These are phyloP conservation scores for Cylindricascospora bacillispora DNA, from an alignment of 1,139 yeast species.

Conservation along the genomic window DNA sequence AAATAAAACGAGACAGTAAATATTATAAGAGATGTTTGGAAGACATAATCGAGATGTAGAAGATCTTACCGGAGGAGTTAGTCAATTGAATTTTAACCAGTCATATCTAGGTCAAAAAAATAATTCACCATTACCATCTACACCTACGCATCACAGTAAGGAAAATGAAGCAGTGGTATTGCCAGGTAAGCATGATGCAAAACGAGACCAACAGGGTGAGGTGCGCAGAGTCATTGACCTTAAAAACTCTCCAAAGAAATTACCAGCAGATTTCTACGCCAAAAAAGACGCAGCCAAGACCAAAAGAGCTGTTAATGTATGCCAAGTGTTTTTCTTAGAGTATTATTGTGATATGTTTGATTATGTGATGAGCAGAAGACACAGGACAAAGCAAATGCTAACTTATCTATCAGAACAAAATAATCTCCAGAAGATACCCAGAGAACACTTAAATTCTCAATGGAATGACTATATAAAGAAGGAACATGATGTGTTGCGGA, in stretches of 20 bases:
- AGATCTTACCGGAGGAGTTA: conserved; percentile 24
- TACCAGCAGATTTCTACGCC: conserved; percentile 40
- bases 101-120: conserved; percentile 1
- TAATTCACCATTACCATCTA: conserved; percentile 1
- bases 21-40: conserved; percentile 18
- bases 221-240: conserved; percentile 9
- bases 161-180: too few species aligned
- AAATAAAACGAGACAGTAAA: too few species aligned
- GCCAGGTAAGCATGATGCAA: too few species aligned
- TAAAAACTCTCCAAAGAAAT: conserved; percentile 27
- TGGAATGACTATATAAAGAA: conserved; percentile 76
- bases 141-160: conserved; percentile 1
- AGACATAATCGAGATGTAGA: conserved; percentile 22
- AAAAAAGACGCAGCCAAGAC: conserved; percentile 66
- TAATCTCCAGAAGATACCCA: conserved; percentile 29
- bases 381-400: conserved; percentile 58
- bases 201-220: too few species aligned
- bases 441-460: conserved; percentile 37
- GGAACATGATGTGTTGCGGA: conserved; percentile 75
- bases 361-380: conserved; percentile 77
- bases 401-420: conserved; percentile 34
- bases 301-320: conserved; percentile 73
- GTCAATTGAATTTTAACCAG: conserved; percentile 20
- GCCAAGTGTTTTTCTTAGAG: conserved; percentile 72
- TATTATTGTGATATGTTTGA: conserved; percentile 95